Evolutionary conservation across 495 filamentous ascomycete genomes (phyloP).

Genomic region (Apiosordaria backusii): DNA sequence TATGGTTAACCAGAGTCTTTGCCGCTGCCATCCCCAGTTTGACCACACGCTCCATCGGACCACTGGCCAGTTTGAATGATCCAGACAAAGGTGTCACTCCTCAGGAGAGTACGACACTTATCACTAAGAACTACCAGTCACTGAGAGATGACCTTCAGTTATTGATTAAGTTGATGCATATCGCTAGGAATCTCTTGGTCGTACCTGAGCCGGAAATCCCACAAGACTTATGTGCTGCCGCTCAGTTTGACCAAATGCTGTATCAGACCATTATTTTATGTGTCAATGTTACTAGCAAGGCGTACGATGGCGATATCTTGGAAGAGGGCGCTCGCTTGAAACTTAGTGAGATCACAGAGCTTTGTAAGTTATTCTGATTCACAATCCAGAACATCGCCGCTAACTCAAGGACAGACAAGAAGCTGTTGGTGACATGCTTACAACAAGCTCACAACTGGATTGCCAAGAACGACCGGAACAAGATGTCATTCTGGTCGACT

Average conservation of each 20-base stretch:
- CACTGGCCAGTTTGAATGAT: constrained; percentile 32
- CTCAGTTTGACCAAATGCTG: constrained; percentile 77
- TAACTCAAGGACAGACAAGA: constrained; percentile 62
- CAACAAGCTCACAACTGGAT: constrained; percentile 92
- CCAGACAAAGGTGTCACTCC: constrained; percentile 52
- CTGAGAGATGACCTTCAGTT: constrained; percentile 79
- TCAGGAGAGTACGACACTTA: constrained; percentile 63
- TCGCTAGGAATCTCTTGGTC: constrained; percentile 79
- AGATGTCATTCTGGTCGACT: constrained; percentile 86
- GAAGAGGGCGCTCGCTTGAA: constrained; percentile 54
- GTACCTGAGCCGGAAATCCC: constrained; percentile 67
- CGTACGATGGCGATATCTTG: constrained; percentile 82
- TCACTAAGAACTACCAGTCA: constrained; percentile 69
- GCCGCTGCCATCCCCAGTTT: constrained; percentile 37
- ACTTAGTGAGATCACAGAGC: constrained; percentile 52
- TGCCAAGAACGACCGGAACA: constrained; percentile 84
- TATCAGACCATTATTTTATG: constrained; percentile 78
- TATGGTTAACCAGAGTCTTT: constrained; percentile 52
- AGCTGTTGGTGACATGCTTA: constrained; percentile 79
- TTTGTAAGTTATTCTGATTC: constrained; percentile 38
- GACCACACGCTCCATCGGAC: constrained; percentile 38
- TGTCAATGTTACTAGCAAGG: constrained; percentile 82
- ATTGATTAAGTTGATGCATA: constrained; percentile 78
- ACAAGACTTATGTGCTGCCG: constrained; percentile 80
- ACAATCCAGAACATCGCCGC: background rate